A percentile compares a stretch with the other conserved stretches of the same genome.
Conservation (phyloP, 306 rosid species). For the Fagus crenata region DNA sequence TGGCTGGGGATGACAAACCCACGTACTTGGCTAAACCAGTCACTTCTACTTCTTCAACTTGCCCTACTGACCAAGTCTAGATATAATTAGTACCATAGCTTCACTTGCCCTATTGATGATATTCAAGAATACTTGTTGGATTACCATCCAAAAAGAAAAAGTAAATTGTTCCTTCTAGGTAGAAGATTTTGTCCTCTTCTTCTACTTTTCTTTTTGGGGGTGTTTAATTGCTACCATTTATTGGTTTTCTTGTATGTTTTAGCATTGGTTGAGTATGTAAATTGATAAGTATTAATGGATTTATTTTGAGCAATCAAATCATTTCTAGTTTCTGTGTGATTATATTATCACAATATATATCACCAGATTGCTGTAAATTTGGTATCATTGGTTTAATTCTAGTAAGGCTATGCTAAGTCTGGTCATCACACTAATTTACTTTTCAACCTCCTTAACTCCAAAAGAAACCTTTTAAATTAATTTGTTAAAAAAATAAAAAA, state of each 20-base stretch:
- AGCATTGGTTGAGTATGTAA: not conserved
- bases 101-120: not conserved
- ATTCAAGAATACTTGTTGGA: not conserved
- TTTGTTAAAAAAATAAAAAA: too few species aligned
- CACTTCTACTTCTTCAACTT: not conserved
- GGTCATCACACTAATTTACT: too few species aligned
- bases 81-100: not conserved
- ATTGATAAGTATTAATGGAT: not conserved
- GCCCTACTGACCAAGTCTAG: not conserved
- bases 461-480: too few species aligned
- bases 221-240: not conserved
- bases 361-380: too few species aligned
- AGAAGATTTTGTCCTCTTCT: not conserved
- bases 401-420: too few species aligned
- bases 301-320: conserved; percentile 11
- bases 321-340: not conserved
- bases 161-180: not conserved
- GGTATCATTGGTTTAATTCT: too few species aligned
- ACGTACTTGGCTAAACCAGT: conserved; percentile 45
- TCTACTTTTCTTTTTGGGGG: not conserved
- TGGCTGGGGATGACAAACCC: conserved; percentile 56
- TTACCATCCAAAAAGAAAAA: not conserved
- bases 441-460: too few species aligned
- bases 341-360: too few species aligned
- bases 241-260: conserved; percentile 1